Base-by-base conservation (phyloP, 2,329 filamentous ascomycete genomes). In the Blumeria hordei region DNA sequence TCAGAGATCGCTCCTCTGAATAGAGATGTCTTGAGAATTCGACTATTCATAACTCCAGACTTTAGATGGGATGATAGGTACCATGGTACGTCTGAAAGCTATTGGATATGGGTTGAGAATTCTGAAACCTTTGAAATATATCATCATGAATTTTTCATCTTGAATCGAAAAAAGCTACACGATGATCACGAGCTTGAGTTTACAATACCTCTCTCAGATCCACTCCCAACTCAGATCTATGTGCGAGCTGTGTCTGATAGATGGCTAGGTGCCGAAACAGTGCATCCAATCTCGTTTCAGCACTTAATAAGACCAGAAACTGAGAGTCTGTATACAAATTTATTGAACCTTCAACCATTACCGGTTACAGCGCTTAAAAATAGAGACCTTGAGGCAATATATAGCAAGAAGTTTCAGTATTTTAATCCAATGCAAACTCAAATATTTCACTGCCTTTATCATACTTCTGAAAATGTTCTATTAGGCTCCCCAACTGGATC, bases 341-440 rank as follows among this genome's bases (percentile, higher is more conserved):
- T 98, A 14, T 74, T 96, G 16, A 85, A 95, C 63, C 71, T 98
- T 28, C 92, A 96, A 65, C 92, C 92, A 1, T 71, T 98, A 3
- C 84, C 90, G 0, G 80, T 98, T 57, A 77, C 80, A 18, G 90
- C 90, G 0, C 72, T 98, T 44, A 88, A 94, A 65, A 94, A 96
- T 59, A 80, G 86, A 0, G 73, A 80, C 0, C 69, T 98, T 0
- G 90, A 98, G 66, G 86, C 92, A 58, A 76, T 98, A 1, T 98
- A 98, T 63, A 80, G 75, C 0, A 73, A 90, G 65, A 78, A 88
- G 35, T 98, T 98, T 67, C 83, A 92, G 60, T 98, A 83, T 68
- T 98, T 98, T 74, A 98, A 98, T 65, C 92, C 92, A 0, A 96
- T 98, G 93, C 92, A 98, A 68, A 96, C 92, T 0, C 92, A 98